Evolutionary conservation across 805 yeast genomes (phyloP).

Genomic region (Candida pseudoglaebosa): DNA sequence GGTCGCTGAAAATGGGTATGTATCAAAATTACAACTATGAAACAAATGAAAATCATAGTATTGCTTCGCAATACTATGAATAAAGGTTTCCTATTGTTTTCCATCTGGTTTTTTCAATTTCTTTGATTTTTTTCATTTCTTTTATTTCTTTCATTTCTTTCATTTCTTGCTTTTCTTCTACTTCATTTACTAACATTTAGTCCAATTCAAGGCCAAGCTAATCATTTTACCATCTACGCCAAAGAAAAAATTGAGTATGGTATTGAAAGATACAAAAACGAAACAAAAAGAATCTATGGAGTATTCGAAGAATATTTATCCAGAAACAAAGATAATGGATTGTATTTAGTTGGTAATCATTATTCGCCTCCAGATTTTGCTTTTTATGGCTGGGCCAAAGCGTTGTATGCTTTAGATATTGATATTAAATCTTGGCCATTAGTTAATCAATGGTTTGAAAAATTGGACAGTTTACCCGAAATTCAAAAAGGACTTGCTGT

Average conservation of each 20-base stretch:
- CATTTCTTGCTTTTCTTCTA: too few relatives aligned
- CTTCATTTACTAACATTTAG: constrained; percentile 31
- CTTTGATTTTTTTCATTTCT: too few relatives aligned
- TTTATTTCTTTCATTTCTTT: too few relatives aligned
- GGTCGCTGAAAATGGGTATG: constrained; percentile 35
- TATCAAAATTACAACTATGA: too few relatives aligned
- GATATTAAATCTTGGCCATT: constrained; percentile 37
- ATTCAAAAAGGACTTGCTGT: neutral
- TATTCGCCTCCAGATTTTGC: constrained; percentile 58
- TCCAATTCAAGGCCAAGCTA: constrained; percentile 62
- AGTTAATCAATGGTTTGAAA: constrained; percentile 37
- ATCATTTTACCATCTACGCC: constrained; percentile 44
- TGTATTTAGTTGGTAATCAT: constrained; percentile 56
- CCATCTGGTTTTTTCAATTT: too few relatives aligned
- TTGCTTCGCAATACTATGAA: too few relatives aligned
- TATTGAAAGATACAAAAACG: constrained; percentile 47
- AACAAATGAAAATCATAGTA: too few relatives aligned
- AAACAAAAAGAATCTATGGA: constrained; percentile 49
- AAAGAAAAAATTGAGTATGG: constrained; percentile 53
- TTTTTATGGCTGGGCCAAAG: constrained; percentile 42
- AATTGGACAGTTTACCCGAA: constrained; percentile 2
- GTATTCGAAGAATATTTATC: constrained; percentile 51
- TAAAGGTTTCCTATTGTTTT: too few relatives aligned
- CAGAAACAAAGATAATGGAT: constrained; percentile 41
- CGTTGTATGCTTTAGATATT: constrained; percentile 16